A percentile compares a stretch with the other conserved stretches of the same genome.
These are phyloP conservation scores for Dioszegia crocea DNA, from an alignment of 768 basidiomycete genomes.

Conservation along the genomic window DNA sequence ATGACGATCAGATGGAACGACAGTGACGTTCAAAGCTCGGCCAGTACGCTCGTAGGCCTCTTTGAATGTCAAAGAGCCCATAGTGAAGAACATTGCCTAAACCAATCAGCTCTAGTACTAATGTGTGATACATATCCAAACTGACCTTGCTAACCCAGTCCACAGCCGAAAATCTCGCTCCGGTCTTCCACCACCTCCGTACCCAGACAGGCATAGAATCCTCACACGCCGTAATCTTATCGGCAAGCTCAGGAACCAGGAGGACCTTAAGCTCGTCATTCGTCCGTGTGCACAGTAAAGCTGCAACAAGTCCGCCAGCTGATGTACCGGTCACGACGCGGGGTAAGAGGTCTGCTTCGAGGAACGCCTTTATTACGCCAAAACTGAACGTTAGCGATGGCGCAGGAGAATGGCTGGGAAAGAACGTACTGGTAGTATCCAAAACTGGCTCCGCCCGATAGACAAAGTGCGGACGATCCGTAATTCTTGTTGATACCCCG, in stretches of 20 bases:
- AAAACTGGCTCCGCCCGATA: conserved; percentile 93
- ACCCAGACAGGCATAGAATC: conserved; percentile 55
- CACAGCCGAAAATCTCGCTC: conserved; percentile 90
- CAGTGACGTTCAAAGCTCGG: conserved; percentile 86
- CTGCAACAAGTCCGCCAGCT: conserved; percentile 71
- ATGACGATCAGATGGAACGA: conserved; percentile 83
- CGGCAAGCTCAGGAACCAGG: conserved; percentile 76
- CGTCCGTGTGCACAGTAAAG: conserved; percentile 77
- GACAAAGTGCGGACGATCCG: conserved; percentile 83
- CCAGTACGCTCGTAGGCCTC: conserved; percentile 93
- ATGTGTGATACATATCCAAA: neutral
- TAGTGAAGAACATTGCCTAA: conserved; percentile 81
- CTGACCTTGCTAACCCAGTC: conserved; percentile 82
- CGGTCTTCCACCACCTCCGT: conserved; percentile 69
- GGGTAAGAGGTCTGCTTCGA: conserved; percentile 79
- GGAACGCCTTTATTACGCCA: conserved; percentile 86
- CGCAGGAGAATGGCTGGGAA: neutral
- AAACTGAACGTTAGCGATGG: conserved; percentile 48
- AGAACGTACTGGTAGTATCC: conserved; percentile 68
- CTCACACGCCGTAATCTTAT: conserved; percentile 60
- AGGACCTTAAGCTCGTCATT: conserved; percentile 76
- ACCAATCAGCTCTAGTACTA: neutral
- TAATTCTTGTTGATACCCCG: conserved; percentile 81
- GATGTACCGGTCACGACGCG: conserved; percentile 92
- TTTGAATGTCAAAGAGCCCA: conserved; percentile 88